Base-by-base conservation (phyloP, 768 basidiomycete species). In the Boletus sp. region DNA sequence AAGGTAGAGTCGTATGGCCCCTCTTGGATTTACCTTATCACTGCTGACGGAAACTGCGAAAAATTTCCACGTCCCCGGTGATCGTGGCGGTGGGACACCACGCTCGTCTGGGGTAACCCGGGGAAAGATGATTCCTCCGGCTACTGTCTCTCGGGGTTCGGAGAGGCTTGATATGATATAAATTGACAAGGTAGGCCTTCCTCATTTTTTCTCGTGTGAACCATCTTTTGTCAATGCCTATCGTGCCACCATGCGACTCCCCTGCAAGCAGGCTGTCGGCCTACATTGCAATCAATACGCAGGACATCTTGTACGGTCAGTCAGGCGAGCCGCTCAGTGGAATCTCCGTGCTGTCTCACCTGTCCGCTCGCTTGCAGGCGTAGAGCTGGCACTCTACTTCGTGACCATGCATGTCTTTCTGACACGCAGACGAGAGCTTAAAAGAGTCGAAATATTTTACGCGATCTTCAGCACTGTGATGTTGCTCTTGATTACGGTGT, bases 401-500 rank as follows among this genome's bases (percentile, higher is more conserved):
- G 41, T 29, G 20, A 59, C 59, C 7, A 64, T 67, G 57, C 36
- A 40, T 15, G 24, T 37, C 15, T 41, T 59, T 15, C 32, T 64
- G 15, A 46, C 35, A 18, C 53, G 39, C 40, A 45, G 24, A 36
- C 37, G 46, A 51, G n/a, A 14, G 2, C 58, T 49, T 29, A 57
- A 49, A 14, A 47, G 20, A 52, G 58, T 49, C 0, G 62, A 61
- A 37, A 28, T 47, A 0, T 61, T 67, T 44, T 63, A 61, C 35
- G 61, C 55, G 18, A 17, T 52, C n/a, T 66, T 68, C 30, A 66
- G 62, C 32, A 61, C 41, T 1, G 47, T 39, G 30, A 54, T 71
- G 51, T 51, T 73, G 4, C 9, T 67, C 9, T 59, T 72, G 3
- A 64, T 64, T 62, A 71, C 74, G 1, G 55, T 71, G n/a, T 72